Conservation (phyloP, 2,329 filamentous ascomycete species). For the Aspergillus flavus region DNA sequence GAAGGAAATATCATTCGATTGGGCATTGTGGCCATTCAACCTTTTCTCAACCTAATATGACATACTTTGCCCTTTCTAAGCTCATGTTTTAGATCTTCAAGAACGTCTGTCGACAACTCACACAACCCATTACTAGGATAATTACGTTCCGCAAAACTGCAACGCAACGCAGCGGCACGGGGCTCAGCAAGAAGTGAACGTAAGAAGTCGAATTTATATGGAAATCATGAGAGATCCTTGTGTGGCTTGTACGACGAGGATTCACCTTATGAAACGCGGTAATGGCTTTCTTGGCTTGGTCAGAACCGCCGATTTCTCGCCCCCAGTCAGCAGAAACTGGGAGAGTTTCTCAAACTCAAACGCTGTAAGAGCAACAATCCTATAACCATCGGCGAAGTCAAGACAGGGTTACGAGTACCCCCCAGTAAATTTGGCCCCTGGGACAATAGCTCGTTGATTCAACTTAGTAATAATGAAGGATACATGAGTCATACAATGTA, state of each 20-base stretch:
- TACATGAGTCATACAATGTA: background rate
- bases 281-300: constrained; percentile 57
- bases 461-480: background rate
- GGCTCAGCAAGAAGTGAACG: constrained; percentile 72
- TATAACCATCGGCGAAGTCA: background rate
- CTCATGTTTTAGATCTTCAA: constrained; percentile 63
- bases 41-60: too few species aligned
- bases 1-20: too few species aligned
- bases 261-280: constrained; percentile 65
- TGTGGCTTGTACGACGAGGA: constrained; percentile 32
- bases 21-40: constrained; percentile 19
- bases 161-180: constrained; percentile 65
- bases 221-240: background rate
- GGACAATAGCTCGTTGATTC: too few species aligned
- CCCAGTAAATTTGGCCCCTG: too few species aligned
- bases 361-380: background rate
- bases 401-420: too few species aligned
- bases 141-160: constrained; percentile 67
- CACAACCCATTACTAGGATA: constrained; percentile 72
- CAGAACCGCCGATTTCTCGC: too few species aligned
- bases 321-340: too few species aligned
- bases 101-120: constrained; percentile 61
- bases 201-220: constrained; percentile 60
- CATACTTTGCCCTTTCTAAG: constrained; percentile 54
- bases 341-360: too few species aligned